Evolutionary conservation across 2,329 filamentous ascomycete species (phyloP), one percentile per base, ranked within the genome.

Genomic region (Curvularia hawaiiensis): DNA sequence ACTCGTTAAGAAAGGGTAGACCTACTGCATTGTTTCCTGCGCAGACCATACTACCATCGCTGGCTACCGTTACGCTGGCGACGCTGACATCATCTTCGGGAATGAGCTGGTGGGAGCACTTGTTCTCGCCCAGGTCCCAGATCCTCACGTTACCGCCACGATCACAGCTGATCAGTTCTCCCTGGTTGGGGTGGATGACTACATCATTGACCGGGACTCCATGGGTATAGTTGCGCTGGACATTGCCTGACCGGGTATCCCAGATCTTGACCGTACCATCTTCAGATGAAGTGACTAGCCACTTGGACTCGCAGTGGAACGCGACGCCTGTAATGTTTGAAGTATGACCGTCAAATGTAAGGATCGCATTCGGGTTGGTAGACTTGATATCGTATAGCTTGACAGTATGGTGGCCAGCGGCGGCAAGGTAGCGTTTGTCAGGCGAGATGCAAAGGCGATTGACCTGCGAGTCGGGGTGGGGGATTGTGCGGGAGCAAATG

Each of bases 341-440:
- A 12, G 91, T 95, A 79, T 99, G 95, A 41, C 95, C 95, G 75
- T 98, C 94, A 71, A 99, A 98, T 20, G 90, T 93, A 71, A 98
- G 86, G 24, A 98, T 84, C 1, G 95, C 90, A 65, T 94, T 95
- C 2, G 95, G 93, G 70, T 98, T 98, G n/a, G 92, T 94, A 16
- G 92, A 97, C 74, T 97, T 97, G 82, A 98, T 97, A 73, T 99
- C 95, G 81, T 96, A 99, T 57, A 99, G 90, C 80, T 98, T 98
- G 73, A 99, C 92, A 50, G 90, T 92, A 77, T 94, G 91, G 66
- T 88, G 86, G 26, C 88, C 88, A 0, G 88, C 88, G 24, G 88
- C 93, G 33, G 93, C 94, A 53, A 98, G 89, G 78, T 90, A 97
- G 62, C 94, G 90, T 79, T 99, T 99, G 81, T 99, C 95, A 62